phyloP scores from a whole-genome alignment of 192 early-diverging fungal genomes.

The Entophlyctis helioformis region DNA sequence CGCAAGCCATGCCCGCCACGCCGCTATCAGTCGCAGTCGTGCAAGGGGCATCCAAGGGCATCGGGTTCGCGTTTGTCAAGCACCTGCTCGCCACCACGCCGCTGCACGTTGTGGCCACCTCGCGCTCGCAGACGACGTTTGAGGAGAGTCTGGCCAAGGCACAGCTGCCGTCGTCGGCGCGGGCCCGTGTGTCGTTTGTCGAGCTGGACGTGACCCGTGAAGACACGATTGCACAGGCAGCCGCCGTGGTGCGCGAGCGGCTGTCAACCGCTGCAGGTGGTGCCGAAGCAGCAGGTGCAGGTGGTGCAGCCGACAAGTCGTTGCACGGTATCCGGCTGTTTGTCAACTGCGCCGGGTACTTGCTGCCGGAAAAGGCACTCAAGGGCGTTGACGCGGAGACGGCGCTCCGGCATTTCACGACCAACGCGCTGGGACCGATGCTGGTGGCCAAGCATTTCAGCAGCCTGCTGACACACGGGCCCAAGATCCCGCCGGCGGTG shows the following conservation, averaged over 20 bases:
- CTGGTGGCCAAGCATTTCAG: conserved; percentile 16
- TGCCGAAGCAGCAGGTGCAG: too few species aligned
- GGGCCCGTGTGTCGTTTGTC: background rate
- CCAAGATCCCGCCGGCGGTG: background rate
- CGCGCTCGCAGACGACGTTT: background rate
- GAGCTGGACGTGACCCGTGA: conserved; percentile 4
- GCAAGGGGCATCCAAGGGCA: conserved; percentile 11
- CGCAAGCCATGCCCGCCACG: too few species aligned
- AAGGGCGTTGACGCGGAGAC: conserved; percentile 1
- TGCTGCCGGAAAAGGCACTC: conserved; percentile 18
- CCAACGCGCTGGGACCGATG: conserved; percentile 12
- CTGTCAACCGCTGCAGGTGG: background rate
- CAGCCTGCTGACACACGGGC: conserved; percentile 2
- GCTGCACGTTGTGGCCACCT: conserved; percentile 3
- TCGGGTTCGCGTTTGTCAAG: conserved; percentile 11
- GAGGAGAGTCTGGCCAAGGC: background rate
- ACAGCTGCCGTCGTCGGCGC: too few species aligned
- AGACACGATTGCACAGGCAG: background rate
- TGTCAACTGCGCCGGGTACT: conserved; percentile 6
- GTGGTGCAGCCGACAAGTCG: too few species aligned
- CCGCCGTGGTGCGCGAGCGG: background rate
- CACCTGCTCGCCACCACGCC: conserved; percentile 1
- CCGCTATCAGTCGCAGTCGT: conserved; percentile 3
- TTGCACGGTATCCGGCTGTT: background rate
- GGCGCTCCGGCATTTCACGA: conserved; percentile 6